Evolutionary conservation across 305 asterid genomes (phyloP).

Genomic region (Fraxinus nigra): DNA sequence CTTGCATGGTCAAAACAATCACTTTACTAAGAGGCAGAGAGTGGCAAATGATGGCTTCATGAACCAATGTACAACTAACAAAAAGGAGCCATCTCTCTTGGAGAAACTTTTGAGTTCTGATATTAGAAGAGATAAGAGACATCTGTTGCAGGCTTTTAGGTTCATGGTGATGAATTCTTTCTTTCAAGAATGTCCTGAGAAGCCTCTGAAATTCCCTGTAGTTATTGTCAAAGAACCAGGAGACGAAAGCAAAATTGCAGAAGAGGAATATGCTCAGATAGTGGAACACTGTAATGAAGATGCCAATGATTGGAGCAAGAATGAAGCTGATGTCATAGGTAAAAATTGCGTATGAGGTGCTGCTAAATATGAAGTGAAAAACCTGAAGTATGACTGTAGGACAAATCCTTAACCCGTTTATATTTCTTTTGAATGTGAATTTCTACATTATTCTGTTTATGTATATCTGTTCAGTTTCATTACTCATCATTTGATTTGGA

Average conservation of each 20-base stretch:
- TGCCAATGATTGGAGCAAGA: not conserved
- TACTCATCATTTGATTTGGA: not conserved
- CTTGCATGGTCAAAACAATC: constrained; percentile 27
- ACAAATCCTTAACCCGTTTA: not conserved
- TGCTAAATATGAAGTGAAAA: not conserved
- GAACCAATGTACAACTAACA: constrained; percentile 9
- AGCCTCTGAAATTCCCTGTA: constrained; percentile 54
- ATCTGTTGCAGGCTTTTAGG: constrained; percentile 70
- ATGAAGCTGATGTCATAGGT: not conserved
- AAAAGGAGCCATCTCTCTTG: constrained; percentile 63
- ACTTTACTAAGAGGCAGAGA: constrained; percentile 31
- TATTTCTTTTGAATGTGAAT: not conserved
- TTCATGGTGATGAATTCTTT: constrained; percentile 80
- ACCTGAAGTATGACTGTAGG: not conserved
- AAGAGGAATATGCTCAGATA: constrained; percentile 7
- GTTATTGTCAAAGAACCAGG: constrained; percentile 52
- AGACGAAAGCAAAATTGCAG: constrained; percentile 26
- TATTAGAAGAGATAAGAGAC: constrained; percentile 63
- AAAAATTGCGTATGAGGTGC: not conserved
- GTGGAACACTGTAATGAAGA: not conserved
- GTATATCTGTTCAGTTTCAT: not conserved
- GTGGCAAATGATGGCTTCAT: constrained; percentile 18
- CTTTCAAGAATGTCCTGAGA: constrained; percentile 45
- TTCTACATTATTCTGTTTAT: not conserved
- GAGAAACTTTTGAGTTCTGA: constrained; percentile 70